Conservation (phyloP, 2,329 filamentous ascomycete species). For the Aspergillus sp. region DNA sequence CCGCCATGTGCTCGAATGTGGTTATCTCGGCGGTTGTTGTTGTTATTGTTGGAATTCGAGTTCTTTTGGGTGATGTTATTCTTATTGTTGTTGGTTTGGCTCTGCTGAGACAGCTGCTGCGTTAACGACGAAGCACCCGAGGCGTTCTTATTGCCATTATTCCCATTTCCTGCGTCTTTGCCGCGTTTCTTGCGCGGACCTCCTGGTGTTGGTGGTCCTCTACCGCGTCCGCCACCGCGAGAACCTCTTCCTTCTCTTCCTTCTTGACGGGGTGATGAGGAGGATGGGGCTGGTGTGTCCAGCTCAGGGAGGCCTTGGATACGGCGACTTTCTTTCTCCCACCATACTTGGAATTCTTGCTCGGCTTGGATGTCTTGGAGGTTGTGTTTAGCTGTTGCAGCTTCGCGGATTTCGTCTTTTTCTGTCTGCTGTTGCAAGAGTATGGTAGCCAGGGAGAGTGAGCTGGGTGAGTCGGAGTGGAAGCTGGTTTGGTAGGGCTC, state of each 20-base stretch:
- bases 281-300: slow-evolving; percentile 6
- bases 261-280: slow-evolving; percentile 1
- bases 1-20: too few relatives aligned
- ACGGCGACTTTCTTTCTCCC: slow-evolving; percentile 35
- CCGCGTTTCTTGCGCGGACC: neutral
- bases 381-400: slow-evolving; percentile 73
- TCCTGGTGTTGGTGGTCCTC: too few relatives aligned
- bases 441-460: slow-evolving; percentile 80
- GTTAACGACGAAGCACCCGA: slow-evolving; percentile 4
- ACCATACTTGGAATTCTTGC: slow-evolving; percentile 81
- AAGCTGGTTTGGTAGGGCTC: slow-evolving; percentile 22
- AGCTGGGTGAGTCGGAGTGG: slow-evolving; percentile 55
- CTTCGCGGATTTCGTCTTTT: slow-evolving; percentile 76
- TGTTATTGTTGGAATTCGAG: neutral
- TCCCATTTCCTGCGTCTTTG: slow-evolving; percentile 4
- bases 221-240: slow-evolving; percentile 9
- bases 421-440: slow-evolving; percentile 81
- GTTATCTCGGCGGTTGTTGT: neutral
- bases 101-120: slow-evolving; percentile 6
- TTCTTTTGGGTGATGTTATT: too few relatives aligned
- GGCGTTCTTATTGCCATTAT: slow-evolving; percentile 4
- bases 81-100: neutral
- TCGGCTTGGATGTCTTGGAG: slow-evolving; percentile 94
- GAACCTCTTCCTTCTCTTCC: slow-evolving; percentile 7
- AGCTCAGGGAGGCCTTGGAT: slow-evolving; percentile 29